These are phyloP conservation scores for Paracamarosporium sp. DNA, from an alignment of 2,329 filamentous ascomycete genomes.

Conservation along the genomic window DNA sequence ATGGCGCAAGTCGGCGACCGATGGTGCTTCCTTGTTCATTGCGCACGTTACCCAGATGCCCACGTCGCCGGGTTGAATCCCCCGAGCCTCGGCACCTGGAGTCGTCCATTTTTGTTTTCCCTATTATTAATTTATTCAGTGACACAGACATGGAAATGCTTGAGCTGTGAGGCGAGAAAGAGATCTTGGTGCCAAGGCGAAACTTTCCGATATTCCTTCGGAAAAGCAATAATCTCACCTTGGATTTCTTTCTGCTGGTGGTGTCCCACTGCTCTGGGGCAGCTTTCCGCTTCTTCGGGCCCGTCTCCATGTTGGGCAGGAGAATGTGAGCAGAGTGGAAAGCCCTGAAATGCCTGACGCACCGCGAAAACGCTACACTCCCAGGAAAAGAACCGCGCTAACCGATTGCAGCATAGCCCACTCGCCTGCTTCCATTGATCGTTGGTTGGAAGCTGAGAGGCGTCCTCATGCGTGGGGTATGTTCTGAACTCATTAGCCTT, in stretches of 20 bases:
- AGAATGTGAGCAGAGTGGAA: not conserved
- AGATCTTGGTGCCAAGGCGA: constrained; percentile 17
- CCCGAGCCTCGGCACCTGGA: constrained; percentile 36
- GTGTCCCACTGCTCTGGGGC: constrained; percentile 30
- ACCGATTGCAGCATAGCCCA: not conserved
- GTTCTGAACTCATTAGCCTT: not conserved
- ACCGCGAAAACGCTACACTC: not conserved
- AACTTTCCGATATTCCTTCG: constrained; percentile 16
- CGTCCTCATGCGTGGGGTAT: not conserved
- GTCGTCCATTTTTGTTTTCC: constrained; percentile 54
- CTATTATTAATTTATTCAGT: constrained; percentile 32
- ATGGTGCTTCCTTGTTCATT: constrained; percentile 73
- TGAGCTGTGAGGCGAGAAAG: constrained; percentile 27
- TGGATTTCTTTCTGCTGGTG: constrained; percentile 43
- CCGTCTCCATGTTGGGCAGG: constrained; percentile 22
- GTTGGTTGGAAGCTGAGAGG: not conserved
- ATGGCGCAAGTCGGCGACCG: constrained; percentile 69
- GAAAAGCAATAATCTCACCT: constrained; percentile 39
- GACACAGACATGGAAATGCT: constrained; percentile 5
- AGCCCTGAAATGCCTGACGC: not conserved
- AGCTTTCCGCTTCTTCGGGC: constrained; percentile 47
- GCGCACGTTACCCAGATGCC: constrained; percentile 83
- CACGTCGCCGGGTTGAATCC: constrained; percentile 70
- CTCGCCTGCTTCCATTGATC: not conserved
- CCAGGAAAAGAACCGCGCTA: not conserved